Evolutionary conservation across 2,329 filamentous ascomycete genomes (phyloP).

Genomic region (Colletotrichum tofieldiae): DNA sequence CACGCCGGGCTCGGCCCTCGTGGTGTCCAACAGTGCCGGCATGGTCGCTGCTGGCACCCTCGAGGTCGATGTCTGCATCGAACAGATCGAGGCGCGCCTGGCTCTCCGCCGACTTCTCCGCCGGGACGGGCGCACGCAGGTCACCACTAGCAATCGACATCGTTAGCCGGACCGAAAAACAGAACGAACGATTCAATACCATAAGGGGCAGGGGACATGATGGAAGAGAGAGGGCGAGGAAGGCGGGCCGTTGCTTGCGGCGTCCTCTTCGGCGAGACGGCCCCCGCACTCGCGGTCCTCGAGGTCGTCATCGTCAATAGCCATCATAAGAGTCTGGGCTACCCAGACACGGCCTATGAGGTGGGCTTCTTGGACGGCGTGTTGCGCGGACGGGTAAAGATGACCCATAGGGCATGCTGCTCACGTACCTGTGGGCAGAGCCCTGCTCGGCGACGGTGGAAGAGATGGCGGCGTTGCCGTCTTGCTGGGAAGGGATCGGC

Average conservation of each 20-base stretch:
- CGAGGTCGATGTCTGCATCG: not conserved
- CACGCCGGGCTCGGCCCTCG: not conserved
- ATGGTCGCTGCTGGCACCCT: not conserved
- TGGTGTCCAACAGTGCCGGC: not conserved
- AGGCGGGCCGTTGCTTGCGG: not conserved
- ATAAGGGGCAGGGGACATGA: not conserved
- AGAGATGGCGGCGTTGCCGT: not conserved
- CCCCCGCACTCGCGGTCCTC: not conserved
- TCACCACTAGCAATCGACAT: not conserved
- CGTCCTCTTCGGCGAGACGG: not conserved
- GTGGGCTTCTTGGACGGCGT: not conserved
- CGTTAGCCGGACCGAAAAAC: not conserved
- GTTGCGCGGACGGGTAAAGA: not conserved
- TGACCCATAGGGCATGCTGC: not conserved
- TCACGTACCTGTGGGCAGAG: constrained; percentile 7
- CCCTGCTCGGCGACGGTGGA: not conserved
- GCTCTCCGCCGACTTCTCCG: not conserved
- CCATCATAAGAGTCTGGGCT: not conserved
- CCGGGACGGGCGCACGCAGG: too few relatives aligned
- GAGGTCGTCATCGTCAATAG: not conserved
- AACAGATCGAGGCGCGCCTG: not conserved
- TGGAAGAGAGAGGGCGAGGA: not conserved
- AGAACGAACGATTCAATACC: not conserved
- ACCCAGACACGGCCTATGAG: too few relatives aligned
- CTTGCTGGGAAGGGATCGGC: not conserved